Percentiles rank a stretch among this genome's conserved stretches.
Evolutionary conservation across 2,329 filamentous ascomycete species (phyloP).

Genomic region (Diatrype stigma): DNA sequence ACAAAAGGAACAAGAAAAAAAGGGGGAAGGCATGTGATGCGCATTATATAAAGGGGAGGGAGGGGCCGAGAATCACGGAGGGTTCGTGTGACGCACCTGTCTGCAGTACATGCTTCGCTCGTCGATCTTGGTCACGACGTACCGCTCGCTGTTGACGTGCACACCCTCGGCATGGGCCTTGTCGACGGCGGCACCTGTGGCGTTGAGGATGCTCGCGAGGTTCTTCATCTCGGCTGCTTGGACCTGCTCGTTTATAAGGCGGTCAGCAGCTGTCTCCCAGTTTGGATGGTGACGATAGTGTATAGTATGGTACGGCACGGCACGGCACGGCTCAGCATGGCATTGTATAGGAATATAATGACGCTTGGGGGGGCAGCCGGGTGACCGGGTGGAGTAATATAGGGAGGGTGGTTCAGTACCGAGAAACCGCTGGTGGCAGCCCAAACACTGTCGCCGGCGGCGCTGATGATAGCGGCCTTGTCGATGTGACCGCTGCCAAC

Average conservation of each 20-base stretch:
- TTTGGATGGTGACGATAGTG: not conserved
- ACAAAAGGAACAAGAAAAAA: slow-evolving; percentile 4
- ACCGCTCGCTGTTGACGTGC: slow-evolving; percentile 72
- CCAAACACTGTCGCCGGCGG: slow-evolving; percentile 77
- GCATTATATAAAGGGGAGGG: no score
- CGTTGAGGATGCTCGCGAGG: slow-evolving; percentile 49
- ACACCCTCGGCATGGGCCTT: slow-evolving; percentile 69
- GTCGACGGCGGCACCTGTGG: slow-evolving; percentile 47
- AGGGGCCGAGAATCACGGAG: no score
- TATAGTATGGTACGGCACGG: not conserved
- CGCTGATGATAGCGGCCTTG: slow-evolving; percentile 80
- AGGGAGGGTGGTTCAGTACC: slow-evolving; percentile 43
- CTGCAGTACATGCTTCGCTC: slow-evolving; percentile 80
- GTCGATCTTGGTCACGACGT: slow-evolving; percentile 70
- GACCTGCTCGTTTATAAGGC: slow-evolving; percentile 41
- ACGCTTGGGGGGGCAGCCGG: not conserved
- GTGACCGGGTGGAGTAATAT: not conserved
- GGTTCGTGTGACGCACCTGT: slow-evolving; percentile 66
- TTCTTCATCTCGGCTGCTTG: slow-evolving; percentile 56
- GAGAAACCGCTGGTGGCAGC: slow-evolving; percentile 66
- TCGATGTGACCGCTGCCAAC: slow-evolving; percentile 75
- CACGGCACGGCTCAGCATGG: no score
- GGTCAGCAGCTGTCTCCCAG: not conserved
- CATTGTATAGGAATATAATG: not conserved
- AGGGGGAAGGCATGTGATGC: no score